Evolutionary conservation across 2,329 filamentous ascomycete species (phyloP).

Genomic region (Tolypocladium cylindrosporum): DNA sequence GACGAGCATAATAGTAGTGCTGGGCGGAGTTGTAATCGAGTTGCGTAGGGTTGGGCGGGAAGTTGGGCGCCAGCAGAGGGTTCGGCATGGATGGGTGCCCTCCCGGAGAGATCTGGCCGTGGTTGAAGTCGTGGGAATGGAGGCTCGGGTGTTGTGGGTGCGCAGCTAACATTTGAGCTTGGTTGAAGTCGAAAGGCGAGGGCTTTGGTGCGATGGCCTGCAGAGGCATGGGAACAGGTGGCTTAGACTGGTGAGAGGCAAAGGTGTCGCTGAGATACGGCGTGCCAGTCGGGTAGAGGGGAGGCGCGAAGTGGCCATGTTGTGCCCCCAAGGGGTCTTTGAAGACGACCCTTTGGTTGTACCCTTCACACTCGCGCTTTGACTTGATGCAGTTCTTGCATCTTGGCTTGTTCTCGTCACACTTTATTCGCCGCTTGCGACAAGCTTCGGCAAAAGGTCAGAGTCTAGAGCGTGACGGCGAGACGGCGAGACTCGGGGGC

Average conservation of each 20-base stretch:
- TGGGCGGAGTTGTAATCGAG: not conserved
- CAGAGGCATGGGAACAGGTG: conserved; percentile 26
- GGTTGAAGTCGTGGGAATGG: not conserved
- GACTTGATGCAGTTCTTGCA: conserved; percentile 83
- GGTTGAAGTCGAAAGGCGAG: conserved; percentile 17
- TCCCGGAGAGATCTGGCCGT: conserved; percentile 1
- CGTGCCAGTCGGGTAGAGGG: conserved; percentile 31
- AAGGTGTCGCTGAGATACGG: conserved; percentile 14
- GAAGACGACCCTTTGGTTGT: conserved; percentile 72
- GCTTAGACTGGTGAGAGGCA: conserved; percentile 23
- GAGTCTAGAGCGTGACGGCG: conserved; percentile 3
- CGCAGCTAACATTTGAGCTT: conserved; percentile 2
- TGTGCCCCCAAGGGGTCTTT: conserved; percentile 46
- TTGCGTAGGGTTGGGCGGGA: conserved; percentile 1
- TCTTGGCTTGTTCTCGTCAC: conserved; percentile 76
- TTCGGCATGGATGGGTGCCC: conserved; percentile 9
- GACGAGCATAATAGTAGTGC: not conserved
- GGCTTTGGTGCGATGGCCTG: conserved; percentile 43
- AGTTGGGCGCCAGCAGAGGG: conserved; percentile 8
- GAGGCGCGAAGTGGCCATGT: conserved; percentile 35
- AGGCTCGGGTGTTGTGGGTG: not conserved
- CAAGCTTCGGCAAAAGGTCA: conserved; percentile 50
- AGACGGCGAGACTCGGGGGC: not conserved
- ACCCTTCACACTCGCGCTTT: conserved; percentile 74
- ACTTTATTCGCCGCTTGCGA: conserved; percentile 91